Evolutionary conservation across 106 monocot species (phyloP), one percentile per base, ranked within the genome.

Genomic region (Amphibolis antarctica): DNA sequence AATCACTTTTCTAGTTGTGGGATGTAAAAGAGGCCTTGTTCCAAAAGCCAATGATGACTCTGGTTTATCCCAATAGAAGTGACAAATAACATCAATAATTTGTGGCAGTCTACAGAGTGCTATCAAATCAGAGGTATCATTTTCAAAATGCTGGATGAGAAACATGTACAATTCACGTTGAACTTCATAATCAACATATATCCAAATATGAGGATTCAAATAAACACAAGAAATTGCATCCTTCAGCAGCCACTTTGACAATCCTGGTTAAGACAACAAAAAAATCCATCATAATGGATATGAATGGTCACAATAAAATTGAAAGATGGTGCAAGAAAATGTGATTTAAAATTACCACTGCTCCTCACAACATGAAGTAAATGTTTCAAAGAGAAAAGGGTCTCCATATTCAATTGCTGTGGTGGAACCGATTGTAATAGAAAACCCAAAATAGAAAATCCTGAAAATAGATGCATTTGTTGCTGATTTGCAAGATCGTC

Each of bases 131-230:
- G 67, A 70, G 53, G 62, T 25, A 68, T 87, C 75, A 62, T 71
- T 75, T 71, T 98, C 98, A 82, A 98, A 98, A 77, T 87, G 79
- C 31, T 88, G 74, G 61, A 91, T 82, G 17, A 98, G 86, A 53
- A 89, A 82, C 82, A 98, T 80, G 72, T 88, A 90, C 42, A 98
- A 78, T 68, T 98, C 90, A 28, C 98, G 75, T 68, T 98, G 98
- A 63, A 98, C 91, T 69, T 87, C 82, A 75, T 88, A 98, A 66
- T 71, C 84, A 27, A 82, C 91, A 77, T 75, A 85, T 18, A 88
- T 74, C 91, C 86, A 98, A 42, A 98, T 87, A 70, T 81, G 78
- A 58, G 98, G 87, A 77, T 91, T 98, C 69, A 98, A 69, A 71
- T 91, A 98, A 57, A 98, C 73, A 58, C 63, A 66, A 64, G 73